phyloP scores from a whole-genome alignment of 306 rosid species.

The Adenanthera pavonina region DNA sequence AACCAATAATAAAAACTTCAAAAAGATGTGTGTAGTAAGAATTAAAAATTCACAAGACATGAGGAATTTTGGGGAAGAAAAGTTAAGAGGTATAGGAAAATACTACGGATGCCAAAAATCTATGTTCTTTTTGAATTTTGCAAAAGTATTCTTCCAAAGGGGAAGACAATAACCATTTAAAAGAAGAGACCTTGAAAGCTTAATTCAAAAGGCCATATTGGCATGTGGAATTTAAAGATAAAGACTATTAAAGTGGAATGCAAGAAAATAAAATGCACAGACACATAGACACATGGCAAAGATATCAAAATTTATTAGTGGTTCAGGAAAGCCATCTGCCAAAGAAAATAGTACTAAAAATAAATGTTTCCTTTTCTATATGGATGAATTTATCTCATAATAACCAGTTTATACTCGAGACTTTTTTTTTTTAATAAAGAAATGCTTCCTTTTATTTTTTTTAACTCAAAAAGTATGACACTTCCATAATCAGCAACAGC shows the following conservation, averaged over 20 bases:
- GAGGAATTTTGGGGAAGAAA: conserved; percentile 7
- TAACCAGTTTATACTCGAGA: too few relatives aligned
- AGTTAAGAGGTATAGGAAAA: conserved; percentile 2
- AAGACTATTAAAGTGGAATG: not conserved
- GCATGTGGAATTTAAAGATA: not conserved
- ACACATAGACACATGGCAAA: too few relatives aligned
- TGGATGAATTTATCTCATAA: too few relatives aligned
- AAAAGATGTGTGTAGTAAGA: conserved; percentile 11
- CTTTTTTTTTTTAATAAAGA: too few relatives aligned
- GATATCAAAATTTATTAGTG: too few relatives aligned
- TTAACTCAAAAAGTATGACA: too few relatives aligned
- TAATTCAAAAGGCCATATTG: not conserved
- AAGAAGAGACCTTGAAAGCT: not conserved
- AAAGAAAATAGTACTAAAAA: too few relatives aligned
- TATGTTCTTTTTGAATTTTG: conserved; percentile 12
- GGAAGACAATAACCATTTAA: not conserved
- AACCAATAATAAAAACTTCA: conserved; percentile 32
- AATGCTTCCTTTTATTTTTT: too few relatives aligned
- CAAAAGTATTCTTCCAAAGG: not conserved
- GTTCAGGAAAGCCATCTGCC: too few relatives aligned
- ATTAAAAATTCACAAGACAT: not conserved
- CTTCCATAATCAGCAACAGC: too few relatives aligned
- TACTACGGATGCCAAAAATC: conserved; percentile 23
- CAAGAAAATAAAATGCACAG: not conserved
- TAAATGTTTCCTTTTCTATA: too few relatives aligned